Evolutionary conservation across 805 yeast species (phyloP).

Genomic region (Vanderwaltozyma tropicalis): DNA sequence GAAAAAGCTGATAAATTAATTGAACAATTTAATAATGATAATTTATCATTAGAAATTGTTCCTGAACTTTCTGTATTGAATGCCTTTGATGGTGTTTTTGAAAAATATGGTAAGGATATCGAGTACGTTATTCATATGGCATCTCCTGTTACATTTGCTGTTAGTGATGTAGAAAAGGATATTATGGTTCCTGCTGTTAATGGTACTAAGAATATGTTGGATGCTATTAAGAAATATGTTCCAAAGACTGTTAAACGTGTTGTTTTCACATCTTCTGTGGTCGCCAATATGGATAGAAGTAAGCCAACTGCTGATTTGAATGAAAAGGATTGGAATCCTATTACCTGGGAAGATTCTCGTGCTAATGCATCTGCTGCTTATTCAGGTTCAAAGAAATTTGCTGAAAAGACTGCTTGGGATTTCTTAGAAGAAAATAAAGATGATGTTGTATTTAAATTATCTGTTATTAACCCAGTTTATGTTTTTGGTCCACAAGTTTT

Average conservation of each 20-base stretch:
- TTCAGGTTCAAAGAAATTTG: slow-evolving; percentile 40
- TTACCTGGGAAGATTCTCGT: slow-evolving; percentile 22
- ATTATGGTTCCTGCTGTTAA: slow-evolving; percentile 43
- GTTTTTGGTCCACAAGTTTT: slow-evolving; percentile 46
- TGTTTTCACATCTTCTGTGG: slow-evolving; percentile 47
- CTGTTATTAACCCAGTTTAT: slow-evolving; percentile 35
- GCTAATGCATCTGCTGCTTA: slow-evolving; percentile 21
- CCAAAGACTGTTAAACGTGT: slow-evolving; percentile 35
- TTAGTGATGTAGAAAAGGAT: slow-evolving; percentile 37
- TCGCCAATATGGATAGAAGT: slow-evolving; percentile 31
- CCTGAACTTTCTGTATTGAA: slow-evolving; percentile 26
- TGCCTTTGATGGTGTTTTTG: slow-evolving; percentile 38
- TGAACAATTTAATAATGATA: slow-evolving; percentile 23
- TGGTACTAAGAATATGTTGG: slow-evolving; percentile 41
- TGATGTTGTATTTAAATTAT: slow-evolving; percentile 31
- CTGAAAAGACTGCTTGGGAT: slow-evolving; percentile 50
- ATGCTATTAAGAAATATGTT: slow-evolving; percentile 34
- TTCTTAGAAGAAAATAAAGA: slow-evolving; percentile 33
- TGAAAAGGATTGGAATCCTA: slow-evolving; percentile 32
- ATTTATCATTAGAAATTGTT: slow-evolving; percentile 28
- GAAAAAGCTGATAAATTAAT: slow-evolving; percentile 34
- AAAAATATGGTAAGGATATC: slow-evolving; percentile 32
- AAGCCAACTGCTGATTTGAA: slow-evolving; percentile 9
- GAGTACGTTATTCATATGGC: slow-evolving; percentile 41
- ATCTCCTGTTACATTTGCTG: slow-evolving; percentile 33